Evolutionary conservation across 768 basidiomycete species (phyloP).

Genomic region (Hirschioporus abietinus): DNA sequence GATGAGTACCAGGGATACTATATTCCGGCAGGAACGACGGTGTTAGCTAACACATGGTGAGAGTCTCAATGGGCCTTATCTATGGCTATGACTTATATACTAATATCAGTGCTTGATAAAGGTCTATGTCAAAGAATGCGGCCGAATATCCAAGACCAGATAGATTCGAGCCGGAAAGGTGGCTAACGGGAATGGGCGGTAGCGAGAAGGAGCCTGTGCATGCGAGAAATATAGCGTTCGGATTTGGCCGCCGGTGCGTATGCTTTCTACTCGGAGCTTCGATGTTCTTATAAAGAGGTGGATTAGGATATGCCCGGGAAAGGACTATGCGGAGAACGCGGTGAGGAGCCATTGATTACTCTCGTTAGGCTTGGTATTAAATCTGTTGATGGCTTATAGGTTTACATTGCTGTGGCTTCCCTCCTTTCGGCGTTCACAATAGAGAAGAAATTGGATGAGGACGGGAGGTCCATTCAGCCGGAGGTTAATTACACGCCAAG

Average conservation of each 20-base stretch:
- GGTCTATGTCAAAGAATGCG: neutral
- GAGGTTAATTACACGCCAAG: neutral
- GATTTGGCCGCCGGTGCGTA: neutral
- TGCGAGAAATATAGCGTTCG: neutral
- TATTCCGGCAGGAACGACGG: conserved; percentile 24
- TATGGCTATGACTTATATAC: neutral
- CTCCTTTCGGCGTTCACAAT: neutral
- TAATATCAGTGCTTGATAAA: neutral
- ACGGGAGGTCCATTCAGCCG: neutral
- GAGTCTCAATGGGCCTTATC: neutral
- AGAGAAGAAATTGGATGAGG: neutral
- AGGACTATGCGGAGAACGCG: neutral
- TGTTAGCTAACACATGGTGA: conserved; percentile 23
- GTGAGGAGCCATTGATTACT: neutral
- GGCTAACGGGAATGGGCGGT: neutral
- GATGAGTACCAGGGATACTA: conserved; percentile 25
- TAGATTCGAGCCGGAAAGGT: neutral
- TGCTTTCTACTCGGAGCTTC: neutral
- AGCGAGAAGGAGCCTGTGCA: neutral
- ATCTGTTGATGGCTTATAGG: neutral
- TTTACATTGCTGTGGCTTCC: neutral
- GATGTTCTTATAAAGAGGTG: neutral
- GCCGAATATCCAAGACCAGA: neutral
- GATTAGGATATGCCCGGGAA: conserved; percentile 1
- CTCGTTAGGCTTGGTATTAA: neutral